A percentile compares a stretch with the other conserved stretches of the same genome.
Conservation (phyloP, 1,139 yeast species). For the Candida sanyaensis region DNA sequence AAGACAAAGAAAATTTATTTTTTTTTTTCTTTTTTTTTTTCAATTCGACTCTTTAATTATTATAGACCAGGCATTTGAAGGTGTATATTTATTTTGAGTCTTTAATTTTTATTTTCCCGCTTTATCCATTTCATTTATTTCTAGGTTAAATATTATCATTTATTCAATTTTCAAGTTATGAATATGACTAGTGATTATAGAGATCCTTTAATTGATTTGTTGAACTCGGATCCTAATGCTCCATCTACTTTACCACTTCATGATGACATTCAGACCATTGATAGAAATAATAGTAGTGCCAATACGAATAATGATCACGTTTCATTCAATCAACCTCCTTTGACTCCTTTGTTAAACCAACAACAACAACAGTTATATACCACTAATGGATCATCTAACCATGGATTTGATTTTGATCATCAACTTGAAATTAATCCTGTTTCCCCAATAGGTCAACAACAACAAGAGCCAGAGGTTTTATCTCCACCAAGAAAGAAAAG, state of each 20-base stretch:
- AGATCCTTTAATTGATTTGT: constrained; percentile 12
- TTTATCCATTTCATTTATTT: not conserved
- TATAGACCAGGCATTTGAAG: not conserved
- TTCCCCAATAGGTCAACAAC: constrained; percentile 6
- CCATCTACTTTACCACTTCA: not conserved
- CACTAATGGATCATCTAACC: constrained; percentile 1
- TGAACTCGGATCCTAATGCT: constrained; percentile 5
- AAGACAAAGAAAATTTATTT: not conserved
- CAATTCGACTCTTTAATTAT: not conserved
- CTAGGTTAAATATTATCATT: not conserved
- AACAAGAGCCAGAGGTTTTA: constrained; percentile 1
- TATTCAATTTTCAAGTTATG: constrained; percentile 1
- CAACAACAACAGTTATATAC: constrained; percentile 14
- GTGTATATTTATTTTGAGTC: not conserved
- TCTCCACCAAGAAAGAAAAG: constrained; percentile 4
- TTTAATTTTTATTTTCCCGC: not conserved
- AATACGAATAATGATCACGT: not conserved
- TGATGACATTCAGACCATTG: constrained; percentile 38
- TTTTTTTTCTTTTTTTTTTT: not conserved
- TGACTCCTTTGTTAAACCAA: constrained; percentile 16
- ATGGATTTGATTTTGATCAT: constrained; percentile 4
- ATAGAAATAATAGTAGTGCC: constrained; percentile 19
- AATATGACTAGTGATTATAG: constrained; percentile 11
- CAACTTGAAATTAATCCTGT: constrained; percentile 5
- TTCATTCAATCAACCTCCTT: constrained; percentile 3